These are phyloP conservation scores for Vanrija humicola DNA, from an alignment of 1,284 basidiomycete species.

Conservation along the genomic window DNA sequence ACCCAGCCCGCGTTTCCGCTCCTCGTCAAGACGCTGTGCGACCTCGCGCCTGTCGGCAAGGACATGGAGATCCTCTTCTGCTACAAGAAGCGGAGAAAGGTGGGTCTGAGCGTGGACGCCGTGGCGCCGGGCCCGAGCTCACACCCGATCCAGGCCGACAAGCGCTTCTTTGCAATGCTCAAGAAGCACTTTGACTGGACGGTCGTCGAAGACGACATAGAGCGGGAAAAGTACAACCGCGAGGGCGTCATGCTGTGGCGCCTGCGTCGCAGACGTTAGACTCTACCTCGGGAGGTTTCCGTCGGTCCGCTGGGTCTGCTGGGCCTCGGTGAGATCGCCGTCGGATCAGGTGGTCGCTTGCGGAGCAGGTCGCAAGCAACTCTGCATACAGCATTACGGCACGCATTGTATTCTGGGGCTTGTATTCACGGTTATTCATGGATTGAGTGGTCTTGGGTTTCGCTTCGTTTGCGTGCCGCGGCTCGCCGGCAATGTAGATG, in stretches of 20 bases:
- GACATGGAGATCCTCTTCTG: conserved; percentile 76
- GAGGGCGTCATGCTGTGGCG: conserved; percentile 43
- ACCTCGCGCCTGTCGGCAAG: conserved; percentile 54
- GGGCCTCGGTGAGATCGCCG: too few relatives aligned
- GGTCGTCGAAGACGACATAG: conserved; percentile 40
- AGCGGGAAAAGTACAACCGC: conserved; percentile 39
- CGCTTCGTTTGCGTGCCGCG: too few relatives aligned
- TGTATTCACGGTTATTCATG: too few relatives aligned
- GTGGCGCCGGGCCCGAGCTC: background rate
- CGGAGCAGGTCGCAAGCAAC: too few relatives aligned
- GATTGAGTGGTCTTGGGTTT: too few relatives aligned
- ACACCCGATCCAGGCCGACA: conserved; percentile 65
- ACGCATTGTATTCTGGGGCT: too few relatives aligned
- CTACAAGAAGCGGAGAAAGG: conserved; percentile 91
- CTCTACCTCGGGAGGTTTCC: too few relatives aligned
- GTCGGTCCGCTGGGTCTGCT: too few relatives aligned
- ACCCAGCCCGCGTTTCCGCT: conserved; percentile 74
- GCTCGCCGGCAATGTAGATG: too few relatives aligned
- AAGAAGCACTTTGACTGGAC: conserved; percentile 70
- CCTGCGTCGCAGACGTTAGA: conserved; percentile 8
- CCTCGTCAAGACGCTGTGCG: conserved; percentile 71
- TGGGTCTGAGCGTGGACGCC: conserved; percentile 28
- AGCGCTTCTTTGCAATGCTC: conserved; percentile 76
- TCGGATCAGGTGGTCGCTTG: too few relatives aligned
- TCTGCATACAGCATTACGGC: too few relatives aligned